phyloP scores from a whole-genome alignment of 192 early-diverging fungal genomes.

The Dissophora ornata region DNA sequence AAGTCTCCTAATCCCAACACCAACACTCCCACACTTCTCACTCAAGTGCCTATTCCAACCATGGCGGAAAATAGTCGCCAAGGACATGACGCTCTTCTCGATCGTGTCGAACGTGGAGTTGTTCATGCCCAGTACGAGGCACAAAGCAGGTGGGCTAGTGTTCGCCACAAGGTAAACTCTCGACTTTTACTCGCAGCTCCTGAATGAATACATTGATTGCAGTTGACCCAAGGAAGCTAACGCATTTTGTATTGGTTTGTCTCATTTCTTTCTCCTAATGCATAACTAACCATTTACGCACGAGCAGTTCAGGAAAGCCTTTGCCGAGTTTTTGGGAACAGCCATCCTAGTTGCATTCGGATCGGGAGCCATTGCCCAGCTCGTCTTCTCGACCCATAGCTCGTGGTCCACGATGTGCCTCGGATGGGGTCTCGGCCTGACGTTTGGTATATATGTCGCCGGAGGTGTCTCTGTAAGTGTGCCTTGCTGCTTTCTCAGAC shows the following conservation, averaged over 20 bases:
- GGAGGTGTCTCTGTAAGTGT: slow-evolving; percentile 73
- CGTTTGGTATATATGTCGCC: slow-evolving; percentile 70
- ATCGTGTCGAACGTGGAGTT: slow-evolving; percentile 29
- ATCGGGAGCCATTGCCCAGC: slow-evolving; percentile 70
- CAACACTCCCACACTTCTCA: neutral
- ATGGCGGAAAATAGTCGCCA: neutral
- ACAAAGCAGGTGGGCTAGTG: slow-evolving; percentile 41
- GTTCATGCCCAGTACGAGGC: slow-evolving; percentile 23
- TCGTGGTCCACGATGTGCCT: slow-evolving; percentile 64
- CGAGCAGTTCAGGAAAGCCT: slow-evolving; percentile 48
- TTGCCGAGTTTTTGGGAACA: slow-evolving; percentile 84
- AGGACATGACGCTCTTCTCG: slow-evolving; percentile 40
- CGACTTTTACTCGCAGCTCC: too few species aligned
- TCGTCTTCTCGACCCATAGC: slow-evolving; percentile 38
- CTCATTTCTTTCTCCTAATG: too few species aligned
- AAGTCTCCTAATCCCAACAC: neutral
- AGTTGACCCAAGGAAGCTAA: too few species aligned
- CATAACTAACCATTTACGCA: neutral
- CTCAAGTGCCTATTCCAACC: neutral
- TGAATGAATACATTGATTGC: too few species aligned
- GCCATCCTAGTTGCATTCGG: slow-evolving; percentile 73
- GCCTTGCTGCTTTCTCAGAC: too few species aligned
- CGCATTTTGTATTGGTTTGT: too few species aligned
- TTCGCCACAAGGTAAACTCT: slow-evolving; percentile 53
- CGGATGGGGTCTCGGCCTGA: slow-evolving; percentile 73